Evolutionary conservation across 306 rosid genomes (phyloP), one percentile per base, ranked within the genome.

Genomic region (Trifolium repens): DNA sequence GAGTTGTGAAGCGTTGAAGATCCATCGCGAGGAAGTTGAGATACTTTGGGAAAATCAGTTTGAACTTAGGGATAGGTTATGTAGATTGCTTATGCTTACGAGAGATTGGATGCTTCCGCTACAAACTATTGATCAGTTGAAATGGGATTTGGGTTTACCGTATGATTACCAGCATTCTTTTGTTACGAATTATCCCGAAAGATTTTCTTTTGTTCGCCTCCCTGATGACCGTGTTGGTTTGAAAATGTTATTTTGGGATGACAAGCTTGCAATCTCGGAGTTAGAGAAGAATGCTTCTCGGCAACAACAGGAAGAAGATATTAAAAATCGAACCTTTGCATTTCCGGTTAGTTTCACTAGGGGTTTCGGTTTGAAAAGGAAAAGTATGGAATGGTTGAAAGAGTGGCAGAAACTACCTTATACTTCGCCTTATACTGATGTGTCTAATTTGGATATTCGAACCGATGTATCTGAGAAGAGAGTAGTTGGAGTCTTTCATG

Each of bases 381-480:
- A 91, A 84, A 84, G 94, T 82, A 88, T 87, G 88, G 94, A 88
- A 57, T 91, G 97, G 94, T 82, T 94, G 81, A 88, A 67, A 74
- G 98, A 94, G 75, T 91, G 97, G 97, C 96, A 94, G 72, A 88
- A 52, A 77, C 96, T 94, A 43, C 98, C 96, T n/a, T 94, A 90
- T 44, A 87, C 92, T 64, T 88, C 94, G 39, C 97, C 98, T 4
- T 88, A 91, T 69, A 26, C 58, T 5, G 81, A 83, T 74, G 80
- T 91, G 43, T 88, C 92, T 61, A 87, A 88, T 81, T 79, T 94
- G 88, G 97, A 94, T 86, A 83, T 91, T 40, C 90, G 98, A 39
- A 94, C 97, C 1, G 96, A 94, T 86, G 86, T 61, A 54, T 89
- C 93, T 1, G 98, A 94, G 91, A 94, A 94, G 81, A 90, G 97